Base-by-base conservation (phyloP, 1,139 yeast genomes). In the Blastobotrys proliferans region DNA sequence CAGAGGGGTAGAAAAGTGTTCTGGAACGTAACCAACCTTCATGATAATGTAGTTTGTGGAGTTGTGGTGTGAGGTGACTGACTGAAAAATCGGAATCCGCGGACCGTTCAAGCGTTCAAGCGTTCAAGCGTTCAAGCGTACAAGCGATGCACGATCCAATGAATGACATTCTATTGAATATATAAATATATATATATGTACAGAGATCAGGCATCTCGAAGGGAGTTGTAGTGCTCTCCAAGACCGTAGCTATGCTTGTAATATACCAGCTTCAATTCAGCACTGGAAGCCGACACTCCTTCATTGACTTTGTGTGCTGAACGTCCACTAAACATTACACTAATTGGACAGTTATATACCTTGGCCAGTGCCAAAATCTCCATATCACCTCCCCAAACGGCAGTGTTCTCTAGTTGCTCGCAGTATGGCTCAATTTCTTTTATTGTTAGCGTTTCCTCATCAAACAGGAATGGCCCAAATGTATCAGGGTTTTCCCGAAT, bases 331-430 rank as follows among this genome's bases (percentile, higher is more conserved):
- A 84, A 79, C 63, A 81, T 69, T 4, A 92, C 80, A 39, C 80
- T 72, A n/a, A 90, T 77, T 1, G 88, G 83, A 54, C 85, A 79
- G 45, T 80, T 72, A 56, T 73, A 84, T 8, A 75, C 76, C 47
- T 77, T 73, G 0, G 94, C 73, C 34, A 88, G 68, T 0, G 97
- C 96, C 55, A 86, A 62, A 16, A 90, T 79, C 66, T 92, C 98
- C 70, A 88, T 70, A 57, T 92, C 97, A 4, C 96, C 94, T 22
- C 98, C 98, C 98, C 98, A 92, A 72, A 86, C 77, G 0, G 95
- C 80, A 0, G 96, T 86, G 13, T 67, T 67, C 43, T 74, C 83
- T 44, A 92, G 72, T 51, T 81, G 82, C 1, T 68, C 63, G 6
- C 87, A 74, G 61, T 92, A 92, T n/a, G 75, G 76, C 29, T 76